Conservation (phyloP, 2,329 filamentous ascomycete species). For the Lasiodiplodia citricola region DNA sequence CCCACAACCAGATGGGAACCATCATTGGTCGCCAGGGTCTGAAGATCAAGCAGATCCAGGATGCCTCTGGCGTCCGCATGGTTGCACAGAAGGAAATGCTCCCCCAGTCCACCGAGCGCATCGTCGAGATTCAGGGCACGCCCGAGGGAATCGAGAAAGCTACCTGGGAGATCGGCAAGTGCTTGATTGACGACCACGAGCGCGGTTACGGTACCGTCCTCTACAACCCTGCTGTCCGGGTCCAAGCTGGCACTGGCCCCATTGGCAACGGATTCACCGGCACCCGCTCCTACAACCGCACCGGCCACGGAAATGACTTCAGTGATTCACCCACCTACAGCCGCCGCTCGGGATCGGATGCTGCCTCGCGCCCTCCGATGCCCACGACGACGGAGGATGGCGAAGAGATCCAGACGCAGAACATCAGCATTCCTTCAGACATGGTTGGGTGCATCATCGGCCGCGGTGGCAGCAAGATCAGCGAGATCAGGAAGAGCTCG, state of each 20-base stretch:
- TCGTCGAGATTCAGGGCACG: slow-evolving; percentile 94
- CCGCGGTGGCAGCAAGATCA: slow-evolving; percentile 93
- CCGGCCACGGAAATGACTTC: slow-evolving; percentile 96
- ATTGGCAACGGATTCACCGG: slow-evolving; percentile 59
- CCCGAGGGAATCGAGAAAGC: slow-evolving; percentile 95
- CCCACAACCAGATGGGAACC: slow-evolving; percentile 99
- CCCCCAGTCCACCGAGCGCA: slow-evolving; percentile 95
- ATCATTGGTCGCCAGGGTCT: slow-evolving; percentile 96
- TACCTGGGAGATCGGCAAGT: slow-evolving; percentile 99
- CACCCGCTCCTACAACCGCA: slow-evolving; percentile 78
- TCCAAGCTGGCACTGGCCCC: slow-evolving; percentile 66
- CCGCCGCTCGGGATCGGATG: slow-evolving; percentile 84
- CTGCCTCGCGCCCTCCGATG: slow-evolving; percentile 73
- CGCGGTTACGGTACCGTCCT: slow-evolving; percentile 95
- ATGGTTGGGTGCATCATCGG: slow-evolving; percentile 99
- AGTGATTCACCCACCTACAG: slow-evolving; percentile 79
- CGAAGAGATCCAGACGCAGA: slow-evolving; percentile 97
- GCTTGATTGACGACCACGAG: slow-evolving; percentile 96
- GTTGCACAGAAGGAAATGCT: slow-evolving; percentile 99
- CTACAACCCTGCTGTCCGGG: slow-evolving; percentile 94
- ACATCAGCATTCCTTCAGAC: slow-evolving; percentile 98
- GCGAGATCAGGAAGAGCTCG: slow-evolving; percentile 96
- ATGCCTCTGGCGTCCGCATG: slow-evolving; percentile 96
- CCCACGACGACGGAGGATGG: slow-evolving; percentile 94
- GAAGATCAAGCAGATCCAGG: slow-evolving; percentile 99